Evolutionary conservation across 257 asterid genomes (phyloP), one percentile per base, ranked within the genome.

Genomic region (Petunia axillaris): DNA sequence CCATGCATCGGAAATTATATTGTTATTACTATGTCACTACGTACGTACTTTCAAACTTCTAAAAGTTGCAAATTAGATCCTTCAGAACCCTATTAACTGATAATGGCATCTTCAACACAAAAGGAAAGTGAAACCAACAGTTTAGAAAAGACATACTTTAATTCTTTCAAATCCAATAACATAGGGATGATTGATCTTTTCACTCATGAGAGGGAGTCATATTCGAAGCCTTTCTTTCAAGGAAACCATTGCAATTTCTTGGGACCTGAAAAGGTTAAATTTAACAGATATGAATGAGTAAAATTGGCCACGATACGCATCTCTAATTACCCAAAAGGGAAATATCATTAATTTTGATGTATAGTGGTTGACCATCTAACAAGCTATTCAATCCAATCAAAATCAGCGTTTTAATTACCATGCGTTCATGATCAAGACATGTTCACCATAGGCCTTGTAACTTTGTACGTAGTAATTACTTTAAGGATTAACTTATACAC

Each of bases 161-260:
- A 50, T 71, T 71, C 6, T 48, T 5, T 1, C 3, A 71, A 25
- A 40, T 71, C 44, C 6, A 0, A 8, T 57, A 57, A 25, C 1
- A 35, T 57, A 57, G 8, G 63, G 25, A 46, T 70, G 6, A 46
- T 16, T 9, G 7, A 70, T 46, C 10, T 10, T 59, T 70, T 70
- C 77, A 10, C 5, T 46, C 16, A 9, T 68, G 3, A 68, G 39
- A 16, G 4, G n/a, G 0, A 46, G 59, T 48, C 13, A 0, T 71
- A 50, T 3, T 55, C 44, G 38, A 79, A 82, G 57, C 80, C 68
- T 81, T 84, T 80, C 82, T 71, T 82, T 85, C 79, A 70, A 74
- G 81, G 81, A 87, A 86, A 79, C 86, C 87, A 81, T 81, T 81
- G 84, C 87, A 82, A 82, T 68, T 86, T 67, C 48, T 55, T 62